phyloP scores from a whole-genome alignment of 768 basidiomycete genomes.

The Rossbeevera mucosa region DNA sequence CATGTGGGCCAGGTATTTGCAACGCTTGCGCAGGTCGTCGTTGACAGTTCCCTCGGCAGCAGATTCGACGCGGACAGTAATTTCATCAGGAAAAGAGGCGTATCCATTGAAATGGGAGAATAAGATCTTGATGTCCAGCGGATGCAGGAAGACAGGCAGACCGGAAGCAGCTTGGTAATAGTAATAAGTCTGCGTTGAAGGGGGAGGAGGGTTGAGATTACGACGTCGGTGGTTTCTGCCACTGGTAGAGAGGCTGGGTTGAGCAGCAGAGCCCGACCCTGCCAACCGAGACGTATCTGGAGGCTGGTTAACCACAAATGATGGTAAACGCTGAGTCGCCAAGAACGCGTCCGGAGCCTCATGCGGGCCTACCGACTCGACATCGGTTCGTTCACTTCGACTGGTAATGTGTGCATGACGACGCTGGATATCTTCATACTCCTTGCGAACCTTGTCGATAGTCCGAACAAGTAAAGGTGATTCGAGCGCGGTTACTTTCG shows the following conservation, averaged over 20 bases:
- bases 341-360: conserved; percentile 62
- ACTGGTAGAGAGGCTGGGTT: conserved; percentile 6
- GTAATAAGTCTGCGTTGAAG: conserved; percentile 86
- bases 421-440: conserved; percentile 50
- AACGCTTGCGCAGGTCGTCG: conserved; percentile 89
- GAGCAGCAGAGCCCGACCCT: conserved; percentile 5
- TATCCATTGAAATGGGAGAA: conserved; percentile 80
- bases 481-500: conserved; percentile 72
- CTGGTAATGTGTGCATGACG: conserved; percentile 21
- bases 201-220: conserved; percentile 83
- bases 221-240: conserved; percentile 54
- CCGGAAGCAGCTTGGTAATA: conserved; percentile 96
- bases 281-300: neutral
- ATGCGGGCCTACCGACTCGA: conserved; percentile 9
- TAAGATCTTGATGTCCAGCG: conserved; percentile 91
- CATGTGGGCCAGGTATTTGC: conserved; percentile 92
- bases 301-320: conserved; percentile 9
- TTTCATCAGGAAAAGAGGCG: conserved; percentile 75
- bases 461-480: conserved; percentile 57
- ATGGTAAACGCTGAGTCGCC: conserved; percentile 34
- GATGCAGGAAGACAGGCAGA: conserved; percentile 87
- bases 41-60: conserved; percentile 76
- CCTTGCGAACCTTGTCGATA: conserved; percentile 59
- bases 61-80: conserved; percentile 77
- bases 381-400: conserved; percentile 23